phyloP scores from a whole-genome alignment of 768 basidiomycete species.

The Cyathus striatus region DNA sequence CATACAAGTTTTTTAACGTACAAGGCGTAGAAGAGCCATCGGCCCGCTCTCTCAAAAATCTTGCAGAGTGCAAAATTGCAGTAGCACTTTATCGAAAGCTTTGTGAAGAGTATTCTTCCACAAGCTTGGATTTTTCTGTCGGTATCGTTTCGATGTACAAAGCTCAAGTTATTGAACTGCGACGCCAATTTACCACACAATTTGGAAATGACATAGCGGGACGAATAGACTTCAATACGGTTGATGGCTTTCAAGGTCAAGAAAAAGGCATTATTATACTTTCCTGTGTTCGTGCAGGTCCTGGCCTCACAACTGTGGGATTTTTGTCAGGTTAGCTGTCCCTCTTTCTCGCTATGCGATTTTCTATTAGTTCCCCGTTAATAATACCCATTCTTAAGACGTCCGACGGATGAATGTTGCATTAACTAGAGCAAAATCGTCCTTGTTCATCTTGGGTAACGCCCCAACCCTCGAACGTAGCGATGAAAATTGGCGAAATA shows the following conservation, averaged over 20 bases:
- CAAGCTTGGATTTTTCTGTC: conserved; percentile 38
- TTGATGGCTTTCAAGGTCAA: conserved; percentile 98
- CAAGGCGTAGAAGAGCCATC: conserved; percentile 61
- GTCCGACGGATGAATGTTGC: conserved; percentile 97
- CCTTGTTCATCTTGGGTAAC: conserved; percentile 91
- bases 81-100: conserved; percentile 73
- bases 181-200: conserved; percentile 56
- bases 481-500: conserved; percentile 71
- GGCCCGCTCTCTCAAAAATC: conserved; percentile 75
- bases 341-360: not conserved
- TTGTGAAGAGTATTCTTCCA: conserved; percentile 49
- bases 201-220: conserved; percentile 70
- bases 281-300: conserved; percentile 92
- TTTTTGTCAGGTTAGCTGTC: conserved; percentile 69
- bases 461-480: conserved; percentile 85
- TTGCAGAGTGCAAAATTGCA: conserved; percentile 67
- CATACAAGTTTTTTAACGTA: conserved; percentile 89
- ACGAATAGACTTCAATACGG: conserved; percentile 90
- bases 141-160: conserved; percentile 91
- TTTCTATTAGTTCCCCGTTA: not conserved
- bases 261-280: conserved; percentile 98
- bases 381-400: conserved; percentile 36
- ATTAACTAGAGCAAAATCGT: conserved; percentile 91
- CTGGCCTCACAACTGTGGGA: conserved; percentile 76
- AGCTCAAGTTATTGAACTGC: conserved; percentile 78